These are phyloP conservation scores for Abrus pulchellus DNA, from an alignment of 306 rosid species.

Conservation along the genomic window DNA sequence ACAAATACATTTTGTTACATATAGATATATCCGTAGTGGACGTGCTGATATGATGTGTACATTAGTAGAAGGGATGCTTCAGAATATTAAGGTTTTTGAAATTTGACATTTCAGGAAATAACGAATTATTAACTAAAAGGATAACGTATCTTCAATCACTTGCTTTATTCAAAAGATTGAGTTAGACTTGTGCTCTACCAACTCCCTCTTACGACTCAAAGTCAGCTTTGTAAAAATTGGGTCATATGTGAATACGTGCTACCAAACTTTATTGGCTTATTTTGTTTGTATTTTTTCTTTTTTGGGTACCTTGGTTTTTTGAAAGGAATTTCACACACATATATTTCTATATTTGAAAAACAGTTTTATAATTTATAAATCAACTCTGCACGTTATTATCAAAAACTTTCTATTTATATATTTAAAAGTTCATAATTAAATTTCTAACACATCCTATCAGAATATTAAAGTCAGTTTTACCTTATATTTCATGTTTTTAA, in stretches of 20 bases:
- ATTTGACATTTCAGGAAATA: constrained; percentile 12
- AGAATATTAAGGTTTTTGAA: neutral
- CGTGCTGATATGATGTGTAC: neutral
- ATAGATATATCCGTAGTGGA: constrained; percentile 7
- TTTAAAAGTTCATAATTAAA: too few relatives aligned
- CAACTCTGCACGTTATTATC: too few relatives aligned
- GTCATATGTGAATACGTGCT: neutral
- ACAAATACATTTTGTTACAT: neutral
- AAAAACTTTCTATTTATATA: too few relatives aligned
- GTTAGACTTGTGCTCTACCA: neutral
- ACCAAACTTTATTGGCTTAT: neutral
- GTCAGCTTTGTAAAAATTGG: neutral
- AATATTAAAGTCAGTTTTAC: too few relatives aligned
- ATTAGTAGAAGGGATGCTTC: neutral
- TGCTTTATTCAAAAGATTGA: neutral
- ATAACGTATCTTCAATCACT: neutral
- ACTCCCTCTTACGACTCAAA: neutral
- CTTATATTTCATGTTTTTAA: too few relatives aligned
- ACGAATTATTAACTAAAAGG: neutral
- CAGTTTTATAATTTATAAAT: too few relatives aligned
- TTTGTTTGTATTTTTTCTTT: too few relatives aligned
- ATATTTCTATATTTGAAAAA: too few relatives aligned
- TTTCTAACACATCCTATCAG: too few relatives aligned
- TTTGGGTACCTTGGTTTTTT: too few relatives aligned
- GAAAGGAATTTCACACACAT: too few relatives aligned